These are phyloP conservation scores for Sarcodon aspratus DNA, from an alignment of 768 basidiomycete genomes.

Conservation along the genomic window DNA sequence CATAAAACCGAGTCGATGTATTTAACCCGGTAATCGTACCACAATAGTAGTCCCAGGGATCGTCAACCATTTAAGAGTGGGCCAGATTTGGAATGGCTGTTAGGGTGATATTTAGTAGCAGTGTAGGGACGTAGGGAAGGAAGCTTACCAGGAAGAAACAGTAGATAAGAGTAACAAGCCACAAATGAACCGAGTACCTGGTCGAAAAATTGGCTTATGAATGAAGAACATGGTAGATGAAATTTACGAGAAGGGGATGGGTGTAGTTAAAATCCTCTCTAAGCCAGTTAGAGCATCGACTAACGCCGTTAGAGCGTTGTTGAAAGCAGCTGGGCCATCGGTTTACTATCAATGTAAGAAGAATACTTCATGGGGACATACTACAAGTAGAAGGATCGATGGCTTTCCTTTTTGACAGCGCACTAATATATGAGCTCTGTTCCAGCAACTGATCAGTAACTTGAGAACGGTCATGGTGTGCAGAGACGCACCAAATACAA, in stretches of 20 bases:
- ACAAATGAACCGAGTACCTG: constrained; percentile 60
- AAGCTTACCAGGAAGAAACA: constrained; percentile 42
- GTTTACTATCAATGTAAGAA: neutral
- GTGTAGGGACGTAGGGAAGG: too few relatives aligned
- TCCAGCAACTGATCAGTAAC: constrained; percentile 11
- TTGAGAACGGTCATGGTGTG: neutral
- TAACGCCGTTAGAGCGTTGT: constrained; percentile 38
- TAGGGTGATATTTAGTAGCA: constrained; percentile 1
- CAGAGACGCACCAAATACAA: constrained; percentile 42
- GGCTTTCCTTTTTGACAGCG: constrained; percentile 43
- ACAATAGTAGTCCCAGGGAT: constrained; percentile 48
- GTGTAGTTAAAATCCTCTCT: constrained; percentile 64
- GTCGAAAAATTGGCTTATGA: neutral
- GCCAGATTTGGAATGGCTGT: constrained; percentile 58
- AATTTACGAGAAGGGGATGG: constrained; percentile 63
- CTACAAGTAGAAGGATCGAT: constrained; percentile 52
- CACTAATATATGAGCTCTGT: constrained; percentile 60
- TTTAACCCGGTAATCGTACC: constrained; percentile 19
- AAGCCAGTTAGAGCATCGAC: constrained; percentile 59
- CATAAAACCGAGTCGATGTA: neutral
- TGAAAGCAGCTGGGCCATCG: constrained; percentile 34
- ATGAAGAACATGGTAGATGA: neutral
- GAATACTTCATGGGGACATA: constrained; percentile 18
- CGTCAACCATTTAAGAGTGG: constrained; percentile 43
- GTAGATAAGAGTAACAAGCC: constrained; percentile 53